Evolutionary conservation across 805 yeast species (phyloP), one percentile per base, ranked within the genome.

Genomic region (Candida piceae): DNA sequence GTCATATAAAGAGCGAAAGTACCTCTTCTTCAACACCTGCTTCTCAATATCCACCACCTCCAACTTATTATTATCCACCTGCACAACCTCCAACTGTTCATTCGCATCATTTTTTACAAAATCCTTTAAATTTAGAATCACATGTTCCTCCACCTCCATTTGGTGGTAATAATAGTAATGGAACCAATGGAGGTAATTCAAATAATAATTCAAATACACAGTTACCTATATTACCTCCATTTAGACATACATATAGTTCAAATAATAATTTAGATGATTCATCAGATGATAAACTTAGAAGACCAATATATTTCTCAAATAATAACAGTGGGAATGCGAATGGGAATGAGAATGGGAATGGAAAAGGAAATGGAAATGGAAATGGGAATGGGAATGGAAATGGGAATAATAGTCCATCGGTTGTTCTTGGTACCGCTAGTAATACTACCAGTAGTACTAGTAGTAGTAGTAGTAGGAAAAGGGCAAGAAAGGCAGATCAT

Each of bases 401-500:
- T n/a, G n/a, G n/a, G n/a, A n/a, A n/a, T n/a, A n/a, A n/a, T n/a
- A n/a, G n/a, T n/a, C n/a, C n/a, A n/a, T n/a, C n/a, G n/a, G n/a
- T n/a, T n/a, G n/a, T n/a, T n/a, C n/a, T n/a, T n/a, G n/a, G n/a
- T n/a, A n/a, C n/a, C n/a, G n/a, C n/a, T n/a, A n/a, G n/a, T n/a
- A n/a, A n/a, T n/a, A n/a, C n/a, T n/a, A n/a, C n/a, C n/a, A n/a
- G n/a, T n/a, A n/a, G n/a, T n/a, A n/a, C n/a, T n/a, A n/a, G n/a
- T n/a, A n/a, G n/a, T n/a, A n/a, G n/a, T 35, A 31, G 24, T 10
- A 29, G 26, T 17, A 42, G 57, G n/a, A 60, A 58, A 39, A 48
- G 61, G 32, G 40, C 52, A 4, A 50, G 65, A 39, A 53, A 53
- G 30, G 46, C 62, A 0, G 64, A 61, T 43, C 58, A 53, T 39